Evolutionary conservation across 2,329 filamentous ascomycete species (phyloP), one percentile per base, ranked within the genome.

Genomic region (Chaetomiaceae sp.): DNA sequence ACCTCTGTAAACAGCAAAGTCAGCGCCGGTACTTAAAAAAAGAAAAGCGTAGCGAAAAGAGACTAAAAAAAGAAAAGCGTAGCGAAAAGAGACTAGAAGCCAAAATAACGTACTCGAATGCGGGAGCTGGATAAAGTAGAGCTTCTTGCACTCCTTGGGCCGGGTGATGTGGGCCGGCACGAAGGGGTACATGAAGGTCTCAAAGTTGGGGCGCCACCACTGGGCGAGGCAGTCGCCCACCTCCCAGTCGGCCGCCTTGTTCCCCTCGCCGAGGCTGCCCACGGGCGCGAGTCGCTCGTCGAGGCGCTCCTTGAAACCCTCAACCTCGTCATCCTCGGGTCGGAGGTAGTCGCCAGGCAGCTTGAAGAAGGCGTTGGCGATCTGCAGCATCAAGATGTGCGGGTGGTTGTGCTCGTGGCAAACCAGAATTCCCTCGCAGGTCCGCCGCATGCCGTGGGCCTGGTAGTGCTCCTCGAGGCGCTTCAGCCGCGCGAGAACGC

Each of bases 171-270:
- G 93, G 16, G 91, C 89, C 7, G 93, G 93, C 51, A 97, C 86
- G 70, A 96, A 99, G 0, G 93, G 93, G 68, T 99, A 99, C 90
- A 99, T 96, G 77, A 97, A 97, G 2, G 93, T 97, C 76, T 99
- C 93, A 67, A 97, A 96, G 75, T 97, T 99, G 48, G 93, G 93
- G 51, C 93, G 80, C 90, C 92, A 99, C 93, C 93, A 99, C 73
- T 96, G 91, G 48, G 93, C 92, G 50, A 99, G 78, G 43, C 91
- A 96, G 68, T 97, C 93, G 61, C 88, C 89, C 60, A 99, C 83
- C 68, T 95, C 81, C 93, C 93, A 99, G 65, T 96, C 89, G 58
- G 88, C 87, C 0, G 70, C 67, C 67, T 92, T 91, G 62, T 93
- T 88, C 44, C 87, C 88, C 68, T 95, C 87, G 55, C 89, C 87